Evolutionary conservation across 2,329 filamentous ascomycete species (phyloP), one percentile per base, ranked within the genome.

Genomic region (Epichloe gansuensis): DNA sequence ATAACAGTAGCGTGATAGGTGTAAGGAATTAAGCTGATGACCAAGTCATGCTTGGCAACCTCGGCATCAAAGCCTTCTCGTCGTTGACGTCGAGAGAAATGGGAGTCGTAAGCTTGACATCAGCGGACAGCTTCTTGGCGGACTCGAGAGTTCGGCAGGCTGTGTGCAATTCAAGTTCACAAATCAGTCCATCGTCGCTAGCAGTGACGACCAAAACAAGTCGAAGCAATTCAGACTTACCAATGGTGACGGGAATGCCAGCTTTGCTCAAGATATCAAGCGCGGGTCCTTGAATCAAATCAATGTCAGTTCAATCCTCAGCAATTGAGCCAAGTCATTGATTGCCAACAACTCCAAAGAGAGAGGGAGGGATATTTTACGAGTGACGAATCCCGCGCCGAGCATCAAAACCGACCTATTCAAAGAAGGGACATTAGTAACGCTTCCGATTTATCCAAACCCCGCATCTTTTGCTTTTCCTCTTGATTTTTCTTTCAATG

Each of bases 1-100:
- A 96, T 94, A 63, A 96, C 90, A 52, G 79, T 76, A 46, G 85
- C 87, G 70, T 95, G 90, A 79, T 82, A 88, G 55, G 83, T 94
- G 75, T 96, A 97, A 49, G 91, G 91, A 62, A 97, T 95, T 70
- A 97, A 69, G 65, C 75, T 81, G 68, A 91, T 86, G 67, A 86
- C 83, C 11, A 95, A 72, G 67, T 93, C 86, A 67, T 86, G 78
- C 76, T 94, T 82, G 65, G 77, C 82, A 55, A 95, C 80, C 65
- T 83, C 88, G 51, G 82, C 81, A 63, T 96, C 54, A 97, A 82
- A 37, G 87, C 89, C 54, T 76, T 69, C 48, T 77, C 79, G 68
- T 95, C 75, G 64, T 72, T 85, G 60, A 95, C 91, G 67, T 97
- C 89, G 66, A 97, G 82, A 52, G 87, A 82, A 72, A 94, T 86